A percentile compares a stretch with the other conserved stretches of the same genome.
Evolutionary conservation across 805 yeast genomes (phyloP).

Genomic region (Saccharomycopsis olivae): DNA sequence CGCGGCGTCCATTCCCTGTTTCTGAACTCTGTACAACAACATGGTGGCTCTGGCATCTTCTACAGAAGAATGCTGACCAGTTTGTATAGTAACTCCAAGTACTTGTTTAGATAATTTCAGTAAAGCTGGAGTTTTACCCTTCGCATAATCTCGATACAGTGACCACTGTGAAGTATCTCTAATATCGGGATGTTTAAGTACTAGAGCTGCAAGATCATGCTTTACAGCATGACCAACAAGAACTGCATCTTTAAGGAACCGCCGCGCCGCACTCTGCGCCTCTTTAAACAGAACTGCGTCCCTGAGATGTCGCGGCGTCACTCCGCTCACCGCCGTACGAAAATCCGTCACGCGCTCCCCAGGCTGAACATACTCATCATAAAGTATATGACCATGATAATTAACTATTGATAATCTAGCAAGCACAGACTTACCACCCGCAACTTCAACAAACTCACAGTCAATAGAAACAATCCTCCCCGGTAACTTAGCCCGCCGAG

Average conservation of each 20-base stretch:
- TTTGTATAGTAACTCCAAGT: slow-evolving; percentile 53
- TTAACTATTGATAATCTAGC: slow-evolving; percentile 87
- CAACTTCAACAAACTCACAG: slow-evolving; percentile 92
- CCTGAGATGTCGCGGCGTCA: slow-evolving; percentile 58
- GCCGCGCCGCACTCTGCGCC: slow-evolving; percentile 60
- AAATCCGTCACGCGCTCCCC: slow-evolving; percentile 71
- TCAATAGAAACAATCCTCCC: slow-evolving; percentile 66
- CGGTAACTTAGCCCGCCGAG: no score
- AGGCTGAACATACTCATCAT: slow-evolving; percentile 72
- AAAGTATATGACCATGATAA: slow-evolving; percentile 58
- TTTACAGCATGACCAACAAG: slow-evolving; percentile 81
- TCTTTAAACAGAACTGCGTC: slow-evolving; percentile 55
- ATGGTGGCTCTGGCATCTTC: slow-evolving; percentile 88
- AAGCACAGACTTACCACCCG: slow-evolving; percentile 44
- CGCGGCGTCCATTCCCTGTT: slow-evolving; percentile 60
- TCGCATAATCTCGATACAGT: slow-evolving; percentile 47
- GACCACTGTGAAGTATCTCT: slow-evolving; percentile 66
- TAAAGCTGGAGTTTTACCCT: slow-evolving; percentile 64
- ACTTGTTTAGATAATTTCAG: slow-evolving; percentile 52
- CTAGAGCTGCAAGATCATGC: slow-evolving; percentile 63
- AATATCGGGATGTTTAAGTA: slow-evolving; percentile 58
- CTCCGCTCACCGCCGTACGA: slow-evolving; percentile 90
- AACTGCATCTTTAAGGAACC: slow-evolving; percentile 39
- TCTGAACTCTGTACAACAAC: slow-evolving; percentile 58
- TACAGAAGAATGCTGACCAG: slow-evolving; percentile 72